Percentiles rank a stretch among this genome's conserved stretches.
These are phyloP conservation scores for Solanum chilense DNA, from an alignment of 257 asterid species.

Conservation along the genomic window DNA sequence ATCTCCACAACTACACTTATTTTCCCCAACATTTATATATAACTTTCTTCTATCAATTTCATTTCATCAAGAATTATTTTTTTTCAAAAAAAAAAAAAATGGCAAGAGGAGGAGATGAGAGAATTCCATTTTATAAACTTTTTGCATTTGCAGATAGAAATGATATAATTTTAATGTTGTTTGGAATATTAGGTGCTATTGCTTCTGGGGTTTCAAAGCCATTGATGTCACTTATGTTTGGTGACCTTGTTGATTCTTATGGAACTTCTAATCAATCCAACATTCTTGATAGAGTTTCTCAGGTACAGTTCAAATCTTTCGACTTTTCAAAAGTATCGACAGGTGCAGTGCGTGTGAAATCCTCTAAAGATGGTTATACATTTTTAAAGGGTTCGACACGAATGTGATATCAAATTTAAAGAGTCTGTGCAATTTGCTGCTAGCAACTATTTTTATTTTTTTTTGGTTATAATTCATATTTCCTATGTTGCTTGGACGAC, in stretches of 20 bases:
- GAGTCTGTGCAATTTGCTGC: not conserved
- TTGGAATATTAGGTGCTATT: conserved; percentile 33
- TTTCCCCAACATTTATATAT: not conserved
- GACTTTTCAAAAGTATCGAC: not conserved
- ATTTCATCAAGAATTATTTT: not conserved
- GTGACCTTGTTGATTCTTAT: conserved; percentile 18
- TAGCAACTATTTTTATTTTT: not conserved
- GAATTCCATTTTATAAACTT: conserved; percentile 9
- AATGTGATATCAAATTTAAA: not conserved
- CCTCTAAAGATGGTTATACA: not conserved
- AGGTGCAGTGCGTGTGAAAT: not conserved
- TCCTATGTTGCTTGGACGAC: not conserved
- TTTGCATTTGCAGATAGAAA: conserved; percentile 20
- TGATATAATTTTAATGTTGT: conserved; percentile 25
- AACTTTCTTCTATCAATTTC: not conserved
- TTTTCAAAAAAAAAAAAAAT: not conserved
- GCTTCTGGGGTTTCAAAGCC: conserved; percentile 32
- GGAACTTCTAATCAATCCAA: not conserved
- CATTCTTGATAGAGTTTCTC: conserved; percentile 16
- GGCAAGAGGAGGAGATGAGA: not conserved
- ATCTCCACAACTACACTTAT: not conserved
- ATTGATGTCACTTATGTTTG: conserved; percentile 20
- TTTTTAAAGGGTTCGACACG: too few relatives aligned
- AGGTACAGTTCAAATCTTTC: not conserved
- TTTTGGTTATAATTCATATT: not conserved